A percentile compares a stretch with the other conserved stretches of the same genome.
These are phyloP conservation scores for Ustilago hordei DNA, from an alignment of 1,284 basidiomycete genomes.

Conservation along the genomic window DNA sequence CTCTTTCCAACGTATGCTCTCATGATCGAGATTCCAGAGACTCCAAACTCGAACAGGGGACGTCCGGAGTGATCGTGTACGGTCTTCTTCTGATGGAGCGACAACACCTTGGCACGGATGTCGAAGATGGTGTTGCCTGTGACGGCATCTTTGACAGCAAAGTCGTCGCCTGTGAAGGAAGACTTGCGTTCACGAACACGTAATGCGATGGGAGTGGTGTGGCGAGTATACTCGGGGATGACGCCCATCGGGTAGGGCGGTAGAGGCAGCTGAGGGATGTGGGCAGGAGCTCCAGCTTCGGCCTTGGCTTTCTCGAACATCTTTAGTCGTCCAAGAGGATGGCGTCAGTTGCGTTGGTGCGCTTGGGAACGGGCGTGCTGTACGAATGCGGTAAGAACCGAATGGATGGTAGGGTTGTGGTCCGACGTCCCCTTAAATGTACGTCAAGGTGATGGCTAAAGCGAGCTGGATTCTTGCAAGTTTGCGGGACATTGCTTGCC, in stretches of 20 bases:
- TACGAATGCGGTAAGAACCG: too few relatives aligned
- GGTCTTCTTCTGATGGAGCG: slow-evolving; percentile 27
- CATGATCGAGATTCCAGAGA: not conserved
- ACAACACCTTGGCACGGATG: slow-evolving; percentile 38
- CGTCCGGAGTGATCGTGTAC: slow-evolving; percentile 17
- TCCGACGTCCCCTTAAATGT: too few relatives aligned
- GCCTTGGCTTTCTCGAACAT: not conserved
- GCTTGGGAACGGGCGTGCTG: too few relatives aligned
- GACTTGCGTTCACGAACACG: slow-evolving; percentile 40
- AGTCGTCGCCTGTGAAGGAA: slow-evolving; percentile 42
- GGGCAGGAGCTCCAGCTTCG: not conserved
- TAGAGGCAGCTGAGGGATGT: slow-evolving; percentile 9
- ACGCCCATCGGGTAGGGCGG: slow-evolving; percentile 41
- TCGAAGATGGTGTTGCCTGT: slow-evolving; percentile 27
- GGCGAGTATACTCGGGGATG: slow-evolving; percentile 31
- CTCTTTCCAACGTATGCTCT: slow-evolving; percentile 4
- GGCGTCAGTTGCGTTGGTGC: too few relatives aligned
- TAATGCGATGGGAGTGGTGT: slow-evolving; percentile 38
- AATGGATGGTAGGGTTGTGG: too few relatives aligned
- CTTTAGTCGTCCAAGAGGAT: not conserved
- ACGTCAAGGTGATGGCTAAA: too few relatives aligned
- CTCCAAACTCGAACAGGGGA: slow-evolving; percentile 20
- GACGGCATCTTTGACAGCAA: slow-evolving; percentile 49
- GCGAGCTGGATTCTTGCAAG: too few relatives aligned
- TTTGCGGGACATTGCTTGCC: too few relatives aligned